Base-by-base conservation (phyloP, 139 green algal species). In the Coccomyxa sp. region DNA sequence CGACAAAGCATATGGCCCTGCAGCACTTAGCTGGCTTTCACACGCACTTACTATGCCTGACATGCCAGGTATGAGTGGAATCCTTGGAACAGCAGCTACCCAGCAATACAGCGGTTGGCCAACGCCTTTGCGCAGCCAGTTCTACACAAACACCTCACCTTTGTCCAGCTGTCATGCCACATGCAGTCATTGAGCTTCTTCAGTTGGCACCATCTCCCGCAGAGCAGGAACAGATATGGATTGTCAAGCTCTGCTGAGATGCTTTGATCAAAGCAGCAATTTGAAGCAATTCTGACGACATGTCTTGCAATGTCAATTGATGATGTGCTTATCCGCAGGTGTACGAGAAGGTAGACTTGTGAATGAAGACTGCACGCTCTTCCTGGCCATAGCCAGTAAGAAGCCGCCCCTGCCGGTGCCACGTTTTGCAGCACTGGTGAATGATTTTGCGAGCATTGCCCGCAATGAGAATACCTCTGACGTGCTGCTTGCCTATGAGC, bases 401-500 rank as follows among this genome's bases (percentile, higher is more conserved):
- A 36, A 33, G 39, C 69, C 69, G 29, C 34, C 70, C 10, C 44
- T 82, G 24, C 58, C 69, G 27, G 29, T 54, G 2, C 33, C 39
- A n/a, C 74, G 78, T 9, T 82, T 82, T 37, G 73, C 37, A 33
- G 78, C 70, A 0, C 39, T 82, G 44, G 40, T 77, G 12, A 64
- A 41, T 24, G 78, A 82, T 36, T 82, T 82, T 41, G 70, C 40
- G 14, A 77, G 29, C 24, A 36, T 82, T 29, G 78, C 78, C 7
- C 72, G 78, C 33, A 44, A 70, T 24, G 78, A 82, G 68, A 36
- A 29, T 8, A 82, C 78, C 2, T 24, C 70, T 10, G 78, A 82
- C 38, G 33, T 82, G 50, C 70, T 82, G 8, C 39, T 82, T 38
- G 78, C 70, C 54, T 82, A 82, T 31, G 78, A 82, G 36, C 24